These are phyloP conservation scores for Scolecobasidium constrictum DNA, from an alignment of 2,329 filamentous ascomycete genomes.

Conservation along the genomic window DNA sequence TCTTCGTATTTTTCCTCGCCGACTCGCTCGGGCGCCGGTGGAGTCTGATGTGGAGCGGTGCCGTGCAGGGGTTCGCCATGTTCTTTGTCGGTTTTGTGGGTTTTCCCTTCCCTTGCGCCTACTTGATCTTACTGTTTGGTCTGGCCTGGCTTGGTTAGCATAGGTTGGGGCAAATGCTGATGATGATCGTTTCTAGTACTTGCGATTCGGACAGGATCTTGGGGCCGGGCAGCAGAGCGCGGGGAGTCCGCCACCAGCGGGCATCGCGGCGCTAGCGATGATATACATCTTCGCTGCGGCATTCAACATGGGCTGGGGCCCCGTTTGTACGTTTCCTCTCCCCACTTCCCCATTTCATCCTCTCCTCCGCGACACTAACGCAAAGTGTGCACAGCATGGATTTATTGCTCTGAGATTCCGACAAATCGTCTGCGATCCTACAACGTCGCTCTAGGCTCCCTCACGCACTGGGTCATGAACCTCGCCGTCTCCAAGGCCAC, in stretches of 20 bases:
- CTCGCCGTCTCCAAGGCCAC: conserved; percentile 59
- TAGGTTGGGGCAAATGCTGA: too few species aligned
- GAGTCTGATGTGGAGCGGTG: conserved; percentile 53
- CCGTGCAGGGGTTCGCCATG: conserved; percentile 52
- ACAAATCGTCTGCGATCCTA: conserved; percentile 53
- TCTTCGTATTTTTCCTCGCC: conserved; percentile 56
- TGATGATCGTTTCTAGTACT: too few species aligned
- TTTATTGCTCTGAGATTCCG: conserved; percentile 60
- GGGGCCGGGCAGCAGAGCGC: too few species aligned
- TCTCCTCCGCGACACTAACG: too few species aligned
- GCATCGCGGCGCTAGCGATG: conserved; percentile 59
- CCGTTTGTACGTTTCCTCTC: too few species aligned
- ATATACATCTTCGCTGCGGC: conserved; percentile 63
- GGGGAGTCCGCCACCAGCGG: too few species aligned
- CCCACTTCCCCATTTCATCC: too few species aligned
- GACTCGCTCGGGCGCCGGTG: conserved; percentile 58
- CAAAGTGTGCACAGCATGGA: too few species aligned
- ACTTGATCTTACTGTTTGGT: conserved; percentile 43
- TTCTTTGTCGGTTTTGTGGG: conserved; percentile 59
- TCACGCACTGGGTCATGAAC: conserved; percentile 65
- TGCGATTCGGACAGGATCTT: too few species aligned
- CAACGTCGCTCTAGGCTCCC: conserved; percentile 58
- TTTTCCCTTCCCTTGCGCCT: conserved; percentile 46
- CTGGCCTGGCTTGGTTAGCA: too few species aligned
- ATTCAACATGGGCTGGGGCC: conserved; percentile 55